Evolutionary conservation across 2,329 filamentous ascomycete genomes (phyloP).

Genomic region (Claviceps citrina): DNA sequence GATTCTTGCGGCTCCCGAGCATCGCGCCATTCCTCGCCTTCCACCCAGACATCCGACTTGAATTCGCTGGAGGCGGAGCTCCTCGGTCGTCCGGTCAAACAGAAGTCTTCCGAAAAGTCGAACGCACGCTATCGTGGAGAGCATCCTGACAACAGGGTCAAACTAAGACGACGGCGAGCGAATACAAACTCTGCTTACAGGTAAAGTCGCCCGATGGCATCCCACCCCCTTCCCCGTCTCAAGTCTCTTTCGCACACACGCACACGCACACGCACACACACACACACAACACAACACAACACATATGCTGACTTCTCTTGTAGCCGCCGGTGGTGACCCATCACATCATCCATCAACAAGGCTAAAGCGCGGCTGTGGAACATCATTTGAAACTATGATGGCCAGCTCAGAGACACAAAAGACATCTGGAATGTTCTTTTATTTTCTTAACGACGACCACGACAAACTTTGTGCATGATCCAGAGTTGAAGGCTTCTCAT

Average conservation of each 20-base stretch:
- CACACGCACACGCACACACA: too few species aligned
- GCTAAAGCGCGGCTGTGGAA: neutral
- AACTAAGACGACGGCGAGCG: conserved; percentile 18
- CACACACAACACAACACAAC: too few species aligned
- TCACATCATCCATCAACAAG: too few species aligned
- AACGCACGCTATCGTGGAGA: conserved; percentile 11
- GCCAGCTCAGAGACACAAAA: neutral
- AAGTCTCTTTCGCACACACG: too few species aligned
- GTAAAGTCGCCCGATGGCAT: conserved; percentile 9
- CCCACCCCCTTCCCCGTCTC: too few species aligned
- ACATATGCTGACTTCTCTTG: conserved; percentile 4
- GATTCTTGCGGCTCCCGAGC: conserved; percentile 12
- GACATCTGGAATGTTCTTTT: neutral
- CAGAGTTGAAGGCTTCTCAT: too few species aligned
- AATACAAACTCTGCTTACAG: conserved; percentile 25
- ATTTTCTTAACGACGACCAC: conserved; percentile 4
- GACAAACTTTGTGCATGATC: conserved; percentile 4
- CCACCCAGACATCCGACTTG: conserved; percentile 21
- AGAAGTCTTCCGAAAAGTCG: conserved; percentile 14
- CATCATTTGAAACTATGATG: neutral
- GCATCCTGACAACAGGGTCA: conserved; percentile 7
- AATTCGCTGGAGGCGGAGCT: conserved; percentile 25
- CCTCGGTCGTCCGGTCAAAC: conserved; percentile 19
- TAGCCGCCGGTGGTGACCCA: conserved; percentile 22
- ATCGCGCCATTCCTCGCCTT: conserved; percentile 17